A percentile compares a stretch with the other conserved stretches of the same genome.
Evolutionary conservation across 208 protist species (phyloP).

Genomic region (Herpetomonas samuelpessoai): DNA sequence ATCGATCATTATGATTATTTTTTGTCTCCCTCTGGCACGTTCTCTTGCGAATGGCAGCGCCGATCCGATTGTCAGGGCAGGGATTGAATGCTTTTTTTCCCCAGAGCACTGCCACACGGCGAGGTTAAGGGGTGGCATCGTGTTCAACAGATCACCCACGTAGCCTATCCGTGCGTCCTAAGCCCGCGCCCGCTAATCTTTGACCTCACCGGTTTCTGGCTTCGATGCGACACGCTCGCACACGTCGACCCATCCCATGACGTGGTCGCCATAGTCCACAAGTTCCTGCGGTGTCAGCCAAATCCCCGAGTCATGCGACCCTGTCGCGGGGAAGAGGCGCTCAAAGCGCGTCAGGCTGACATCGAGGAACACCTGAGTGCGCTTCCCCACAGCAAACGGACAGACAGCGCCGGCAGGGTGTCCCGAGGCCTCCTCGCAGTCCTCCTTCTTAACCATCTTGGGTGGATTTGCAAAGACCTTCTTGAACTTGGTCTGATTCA

Average conservation of each 20-base stretch:
- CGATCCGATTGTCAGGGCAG: no score
- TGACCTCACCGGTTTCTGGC: no score
- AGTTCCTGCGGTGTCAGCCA: not conserved
- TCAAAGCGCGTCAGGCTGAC: not conserved
- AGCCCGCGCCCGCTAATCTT: no score
- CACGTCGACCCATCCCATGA: not conserved
- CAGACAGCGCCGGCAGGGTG: not conserved
- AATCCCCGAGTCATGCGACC: not conserved
- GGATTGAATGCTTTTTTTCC: no score
- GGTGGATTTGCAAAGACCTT: not conserved
- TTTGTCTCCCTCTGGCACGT: no score
- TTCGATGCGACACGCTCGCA: not conserved
- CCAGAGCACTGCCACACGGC: no score
- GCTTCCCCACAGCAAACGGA: not conserved
- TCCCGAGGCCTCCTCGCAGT: not conserved
- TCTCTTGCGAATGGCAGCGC: no score
- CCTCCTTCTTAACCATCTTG: slow-evolving; percentile 1
- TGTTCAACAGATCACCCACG: no score
- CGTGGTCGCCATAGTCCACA: not conserved
- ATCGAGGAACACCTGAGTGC: not conserved
- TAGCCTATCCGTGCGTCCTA: no score
- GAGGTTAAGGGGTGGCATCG: no score
- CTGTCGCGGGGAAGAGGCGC: not conserved
- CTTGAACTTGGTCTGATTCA: not conserved
- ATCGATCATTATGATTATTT: no score